phyloP scores from a whole-genome alignment of 2,329 filamentous ascomycete genomes.

The Aspergillus sp. region DNA sequence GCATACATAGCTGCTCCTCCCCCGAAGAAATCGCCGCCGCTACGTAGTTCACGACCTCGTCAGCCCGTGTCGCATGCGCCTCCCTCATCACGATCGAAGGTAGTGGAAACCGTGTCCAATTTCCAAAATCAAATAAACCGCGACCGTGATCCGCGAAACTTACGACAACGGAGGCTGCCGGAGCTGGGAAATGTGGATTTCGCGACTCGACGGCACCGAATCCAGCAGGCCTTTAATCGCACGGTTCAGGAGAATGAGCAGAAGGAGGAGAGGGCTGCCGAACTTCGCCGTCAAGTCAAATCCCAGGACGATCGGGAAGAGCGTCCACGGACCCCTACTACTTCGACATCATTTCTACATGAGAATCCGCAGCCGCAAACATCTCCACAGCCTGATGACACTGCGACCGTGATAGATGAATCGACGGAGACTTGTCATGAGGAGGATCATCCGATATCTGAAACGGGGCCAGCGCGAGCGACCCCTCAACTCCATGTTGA shows the following conservation, averaged over 20 bases:
- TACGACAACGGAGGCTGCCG: slow-evolving; percentile 44
- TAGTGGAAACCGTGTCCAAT: slow-evolving; percentile 56
- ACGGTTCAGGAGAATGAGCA: slow-evolving; percentile 68
- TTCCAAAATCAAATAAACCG: slow-evolving; percentile 39
- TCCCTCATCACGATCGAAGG: slow-evolving; percentile 65
- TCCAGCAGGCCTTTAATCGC: slow-evolving; percentile 81
- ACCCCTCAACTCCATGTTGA: slow-evolving; percentile 29
- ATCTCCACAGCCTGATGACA: slow-evolving; percentile 17
- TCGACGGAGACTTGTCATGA: slow-evolving; percentile 13
- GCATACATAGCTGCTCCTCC: slow-evolving; percentile 71
- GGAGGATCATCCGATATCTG: slow-evolving; percentile 6
- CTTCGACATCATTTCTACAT: slow-evolving; percentile 22
- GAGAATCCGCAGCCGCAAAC: slow-evolving; percentile 6
- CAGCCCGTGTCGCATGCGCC: slow-evolving; percentile 74
- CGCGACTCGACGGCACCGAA: slow-evolving; percentile 75
- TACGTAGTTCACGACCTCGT: slow-evolving; percentile 79
- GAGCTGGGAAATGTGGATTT: slow-evolving; percentile 78
- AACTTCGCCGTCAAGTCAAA: slow-evolving; percentile 44
- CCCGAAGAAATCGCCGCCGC: slow-evolving; percentile 72
- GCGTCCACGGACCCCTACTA: slow-evolving; percentile 27
- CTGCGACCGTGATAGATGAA: slow-evolving; percentile 25
- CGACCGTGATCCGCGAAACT: slow-evolving; percentile 30
- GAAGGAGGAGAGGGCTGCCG: slow-evolving; percentile 59
- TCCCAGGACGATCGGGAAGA: slow-evolving; percentile 52
- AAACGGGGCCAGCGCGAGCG: slow-evolving; percentile 6